Percentiles rank a stretch among this genome's conserved stretches.
phyloP scores from a whole-genome alignment of 768 basidiomycete species.

The Xerocomellus intermedius region DNA sequence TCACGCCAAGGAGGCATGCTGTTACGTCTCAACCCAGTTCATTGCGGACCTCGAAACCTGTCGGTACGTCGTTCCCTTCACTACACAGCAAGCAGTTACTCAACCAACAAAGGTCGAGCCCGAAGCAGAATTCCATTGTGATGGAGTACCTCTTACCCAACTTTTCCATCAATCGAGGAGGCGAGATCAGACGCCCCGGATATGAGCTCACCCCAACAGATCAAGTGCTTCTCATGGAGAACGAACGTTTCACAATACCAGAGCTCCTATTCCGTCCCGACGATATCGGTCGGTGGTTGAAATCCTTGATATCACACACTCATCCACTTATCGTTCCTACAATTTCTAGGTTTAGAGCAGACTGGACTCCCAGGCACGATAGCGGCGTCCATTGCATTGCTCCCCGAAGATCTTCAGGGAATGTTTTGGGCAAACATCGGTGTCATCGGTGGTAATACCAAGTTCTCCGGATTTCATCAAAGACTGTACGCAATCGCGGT shows the following conservation, averaged over 20 bases:
- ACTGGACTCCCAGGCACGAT: conserved; percentile 76
- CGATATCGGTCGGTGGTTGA: conserved; percentile 68
- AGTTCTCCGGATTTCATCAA: conserved; percentile 68
- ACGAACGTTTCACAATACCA: conserved; percentile 91
- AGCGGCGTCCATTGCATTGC: conserved; percentile 67
- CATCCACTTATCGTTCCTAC: conserved; percentile 7
- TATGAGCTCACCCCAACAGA: conserved; percentile 55
- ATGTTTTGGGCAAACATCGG: conserved; percentile 97
- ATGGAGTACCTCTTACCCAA: conserved; percentile 92
- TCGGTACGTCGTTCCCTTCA: conserved; percentile 54
- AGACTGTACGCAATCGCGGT: conserved; percentile 61
- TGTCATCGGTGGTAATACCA: conserved; percentile 80
- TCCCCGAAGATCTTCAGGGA: conserved; percentile 81
- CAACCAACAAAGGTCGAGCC: conserved; percentile 44
- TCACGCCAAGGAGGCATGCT: conserved; percentile 86
- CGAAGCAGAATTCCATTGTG: conserved; percentile 64
- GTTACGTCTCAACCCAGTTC: conserved; percentile 79
- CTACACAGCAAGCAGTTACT: conserved; percentile 14
- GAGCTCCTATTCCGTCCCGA: conserved; percentile 89
- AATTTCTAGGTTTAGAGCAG: conserved; percentile 66
- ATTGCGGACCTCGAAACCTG: conserved; percentile 70
- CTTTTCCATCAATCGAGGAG: conserved; percentile 64
- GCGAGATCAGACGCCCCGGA: conserved; percentile 52
- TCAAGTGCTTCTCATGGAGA: conserved; percentile 81
- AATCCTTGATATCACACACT: conserved; percentile 7